These are phyloP conservation scores for Diaporthe amygdali DNA, from an alignment of 2,329 filamentous ascomycete species.

Conservation along the genomic window DNA sequence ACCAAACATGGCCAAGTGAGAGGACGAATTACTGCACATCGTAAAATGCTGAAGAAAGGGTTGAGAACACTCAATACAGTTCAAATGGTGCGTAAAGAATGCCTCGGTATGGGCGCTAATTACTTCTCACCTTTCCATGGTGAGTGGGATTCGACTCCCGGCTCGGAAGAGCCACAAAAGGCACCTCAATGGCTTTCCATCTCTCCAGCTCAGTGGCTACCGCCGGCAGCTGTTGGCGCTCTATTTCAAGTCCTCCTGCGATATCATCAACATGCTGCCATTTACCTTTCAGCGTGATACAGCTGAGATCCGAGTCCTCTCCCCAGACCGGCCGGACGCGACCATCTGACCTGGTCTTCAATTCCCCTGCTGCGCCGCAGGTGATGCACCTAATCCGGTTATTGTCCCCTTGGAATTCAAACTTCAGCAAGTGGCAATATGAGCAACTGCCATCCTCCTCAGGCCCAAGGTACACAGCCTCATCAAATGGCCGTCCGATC, in stretches of 20 bases:
- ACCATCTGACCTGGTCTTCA: background rate
- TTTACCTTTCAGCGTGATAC: background rate
- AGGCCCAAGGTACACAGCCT: background rate
- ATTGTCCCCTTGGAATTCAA: background rate
- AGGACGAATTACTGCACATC: no score
- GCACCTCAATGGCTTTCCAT: background rate
- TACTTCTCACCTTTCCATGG: no score
- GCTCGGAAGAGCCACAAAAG: background rate
- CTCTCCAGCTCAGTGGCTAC: background rate
- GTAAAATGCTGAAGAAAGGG: no score
- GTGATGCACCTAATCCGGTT: background rate
- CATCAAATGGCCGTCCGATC: background rate
- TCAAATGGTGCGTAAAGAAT: no score
- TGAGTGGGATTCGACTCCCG: background rate
- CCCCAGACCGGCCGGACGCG: background rate
- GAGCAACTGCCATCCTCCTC: background rate
- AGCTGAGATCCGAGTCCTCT: background rate
- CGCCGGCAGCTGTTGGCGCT: background rate
- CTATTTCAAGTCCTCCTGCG: background rate
- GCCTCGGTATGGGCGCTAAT: no score
- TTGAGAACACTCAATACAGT: no score
- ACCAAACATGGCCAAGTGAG: no score
- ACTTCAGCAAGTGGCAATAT: background rate
- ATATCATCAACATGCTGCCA: constrained; percentile 3
- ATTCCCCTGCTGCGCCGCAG: background rate